Evolutionary conservation across 306 rosid genomes (phyloP), one percentile per base, ranked within the genome.

Genomic region (Carpinus fangiana): DNA sequence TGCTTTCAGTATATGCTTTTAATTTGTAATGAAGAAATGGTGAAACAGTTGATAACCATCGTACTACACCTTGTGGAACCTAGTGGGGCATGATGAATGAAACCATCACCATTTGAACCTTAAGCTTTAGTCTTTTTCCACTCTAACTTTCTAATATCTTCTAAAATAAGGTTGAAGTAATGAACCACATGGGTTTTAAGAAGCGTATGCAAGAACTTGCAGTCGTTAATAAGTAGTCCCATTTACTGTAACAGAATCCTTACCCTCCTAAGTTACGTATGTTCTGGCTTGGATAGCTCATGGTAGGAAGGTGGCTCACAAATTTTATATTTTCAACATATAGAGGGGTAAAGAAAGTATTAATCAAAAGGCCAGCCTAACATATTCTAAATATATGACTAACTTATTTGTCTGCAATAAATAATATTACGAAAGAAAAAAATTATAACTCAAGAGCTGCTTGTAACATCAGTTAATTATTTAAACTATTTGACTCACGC

Each of bases 401-500:
- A 34, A 36, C 13, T 36, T 17, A 66, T 10, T 18, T 18, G 10
- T 18, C 14, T 38, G 72, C 28, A 66, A 38, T n/a, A 31, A 12
- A 66, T 31, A 31, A 18, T 66, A 38, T 18, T 38, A 9, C 51
- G 38, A 41, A 66, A 41, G 16, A 11, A 10, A 7, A 17, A 59
- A 7, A 7, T 4, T 65, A 51, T 43, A 14, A 3, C 50, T 64
- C 41, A 6, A 51, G 62, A 28, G 70, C 59, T 70, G 59, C 38
- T 70, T 34, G 70, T 60, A 38, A 28, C 54, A 13, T 34, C 45
- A 60, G 52, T 48, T 61, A 47, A 41, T 31, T 64, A 36, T 76
- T 61, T 26, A 81, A 26, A 81, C 52, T 8, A 18, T 43, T 50
- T 52, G 20, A 74, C 8, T 50, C 70, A 8, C 43, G 55, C 45